Base-by-base conservation (phyloP, 768 basidiomycete species). In the Gymnopilus junonius region DNA sequence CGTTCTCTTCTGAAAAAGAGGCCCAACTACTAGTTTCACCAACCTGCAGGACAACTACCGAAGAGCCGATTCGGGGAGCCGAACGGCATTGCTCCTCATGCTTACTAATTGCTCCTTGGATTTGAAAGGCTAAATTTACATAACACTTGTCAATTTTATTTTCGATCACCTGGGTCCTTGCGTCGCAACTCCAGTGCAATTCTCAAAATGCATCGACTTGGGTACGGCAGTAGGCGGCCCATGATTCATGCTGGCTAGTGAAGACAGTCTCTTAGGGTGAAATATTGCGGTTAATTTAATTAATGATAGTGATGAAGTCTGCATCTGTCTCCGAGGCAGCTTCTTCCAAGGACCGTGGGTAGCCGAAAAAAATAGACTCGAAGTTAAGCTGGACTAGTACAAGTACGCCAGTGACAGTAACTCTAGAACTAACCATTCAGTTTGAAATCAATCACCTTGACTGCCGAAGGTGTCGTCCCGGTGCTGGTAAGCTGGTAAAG, bases 401-500 rank as follows among this genome's bases (percentile, higher is more conserved):
- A 50, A 14, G 23, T 20, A 5, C 40, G 23, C 23, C 25, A 37
- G 11, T 21, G 17, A 3, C 23, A 20, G 17, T 10, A 2, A 20
- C 54, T n/a, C n/a, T n/a, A n/a, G n/a, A n/a, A 15, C 63, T 65
- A 78, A 21, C 74, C 77, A 64, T 78, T 80, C 50, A 82, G 62
- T 14, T 67, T 74, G 58, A 83, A 82, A 62, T 83, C 80, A 31
- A 80, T 72, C 43, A 82, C 55, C 55, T 74, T 70, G 23, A 83
- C 79, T 1, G 80, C 67, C 15, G 80, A 80, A 12, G 81, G 80
- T 17, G 79, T 79, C 31, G 80, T 77, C 3, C 80, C 80, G 2
- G 73, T 70, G 58, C 80, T 81, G 40, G 60, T 76, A 20, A 80
- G 71, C 64, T 83, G 82, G 65, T 82, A 82, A 11, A 83, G 66